Conservation (phyloP, 768 basidiomycete genomes). For the Phylloporus sp. region DNA sequence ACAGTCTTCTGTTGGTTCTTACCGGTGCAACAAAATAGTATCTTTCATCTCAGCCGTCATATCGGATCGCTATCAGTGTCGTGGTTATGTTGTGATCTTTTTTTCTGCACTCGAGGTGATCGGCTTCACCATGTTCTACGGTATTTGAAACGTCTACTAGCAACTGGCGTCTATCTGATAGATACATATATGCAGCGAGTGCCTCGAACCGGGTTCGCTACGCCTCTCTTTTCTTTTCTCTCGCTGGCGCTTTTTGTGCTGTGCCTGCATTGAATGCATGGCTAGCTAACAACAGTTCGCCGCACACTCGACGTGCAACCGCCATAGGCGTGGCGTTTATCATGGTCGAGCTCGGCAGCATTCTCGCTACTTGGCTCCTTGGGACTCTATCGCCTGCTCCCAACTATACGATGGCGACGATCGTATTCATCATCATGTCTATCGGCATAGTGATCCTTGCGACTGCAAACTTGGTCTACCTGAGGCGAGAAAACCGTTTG, state of each 20-base stretch:
- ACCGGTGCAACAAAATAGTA: conserved; percentile 29
- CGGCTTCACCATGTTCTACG: conserved; percentile 52
- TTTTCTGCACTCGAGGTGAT: conserved; percentile 38
- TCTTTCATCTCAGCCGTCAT: conserved; percentile 39
- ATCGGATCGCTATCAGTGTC: conserved; percentile 52
- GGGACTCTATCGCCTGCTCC: too few relatives aligned
- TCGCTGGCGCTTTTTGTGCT: conserved; percentile 45
- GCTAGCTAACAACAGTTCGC: too few relatives aligned
- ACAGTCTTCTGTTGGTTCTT: not conserved
- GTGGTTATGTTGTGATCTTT: conserved; percentile 41
- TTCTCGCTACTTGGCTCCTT: too few relatives aligned
- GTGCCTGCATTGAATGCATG: too few relatives aligned
- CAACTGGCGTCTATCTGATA: not conserved
- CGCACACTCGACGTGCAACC: too few relatives aligned
- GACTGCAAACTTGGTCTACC: too few relatives aligned
- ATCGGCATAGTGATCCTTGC: too few relatives aligned
- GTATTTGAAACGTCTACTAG: conserved; percentile 22
- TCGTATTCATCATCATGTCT: too few relatives aligned
- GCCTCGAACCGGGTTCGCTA: conserved; percentile 43
- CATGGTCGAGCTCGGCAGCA: too few relatives aligned
- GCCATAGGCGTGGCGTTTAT: too few relatives aligned
- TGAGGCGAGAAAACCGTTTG: too few relatives aligned
- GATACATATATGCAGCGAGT: conserved; percentile 5
- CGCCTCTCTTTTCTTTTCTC: conserved; percentile 51
- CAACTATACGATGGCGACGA: too few relatives aligned